These are phyloP conservation scores for Miscanthus sacchariflorus DNA, from an alignment of 202 grass and related monocot species.

Conservation along the genomic window DNA sequence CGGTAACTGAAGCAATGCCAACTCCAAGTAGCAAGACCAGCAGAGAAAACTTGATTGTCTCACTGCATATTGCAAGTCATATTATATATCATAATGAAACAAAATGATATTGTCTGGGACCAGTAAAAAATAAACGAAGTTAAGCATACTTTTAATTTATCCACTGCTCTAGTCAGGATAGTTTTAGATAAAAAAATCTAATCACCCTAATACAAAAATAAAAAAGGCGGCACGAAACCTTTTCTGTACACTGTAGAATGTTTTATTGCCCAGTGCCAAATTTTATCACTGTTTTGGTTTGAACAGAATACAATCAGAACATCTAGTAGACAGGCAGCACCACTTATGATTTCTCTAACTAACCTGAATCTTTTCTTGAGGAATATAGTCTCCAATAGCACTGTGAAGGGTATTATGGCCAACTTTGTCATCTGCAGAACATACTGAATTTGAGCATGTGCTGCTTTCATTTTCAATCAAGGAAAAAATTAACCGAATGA, in stretches of 20 bases:
- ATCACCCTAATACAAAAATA: neutral
- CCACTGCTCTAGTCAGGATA: neutral
- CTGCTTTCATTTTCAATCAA: neutral
- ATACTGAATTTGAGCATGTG: conserved; percentile 15
- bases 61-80: conserved; percentile 54
- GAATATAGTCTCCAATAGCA: conserved; percentile 82
- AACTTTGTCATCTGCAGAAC: conserved; percentile 91
- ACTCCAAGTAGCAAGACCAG: conserved; percentile 87
- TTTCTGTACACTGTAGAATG: neutral
- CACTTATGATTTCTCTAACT: conserved; percentile 30
- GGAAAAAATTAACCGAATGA: neutral
- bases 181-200: neutral
- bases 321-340: neutral
- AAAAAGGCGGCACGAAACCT: neutral
- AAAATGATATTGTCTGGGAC: neutral
- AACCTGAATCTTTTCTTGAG: conserved; percentile 95
- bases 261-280: neutral
- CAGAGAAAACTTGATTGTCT: conserved; percentile 82
- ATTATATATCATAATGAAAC: conserved; percentile 44
- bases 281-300: neutral
- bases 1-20: conserved; percentile 89
- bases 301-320: neutral
- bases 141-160: neutral
- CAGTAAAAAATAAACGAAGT: neutral
- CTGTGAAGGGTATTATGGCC: conserved; percentile 95